Conservation (phyloP, 176 grass and related monocot species). For the Eremochloa ophiuroides region DNA sequence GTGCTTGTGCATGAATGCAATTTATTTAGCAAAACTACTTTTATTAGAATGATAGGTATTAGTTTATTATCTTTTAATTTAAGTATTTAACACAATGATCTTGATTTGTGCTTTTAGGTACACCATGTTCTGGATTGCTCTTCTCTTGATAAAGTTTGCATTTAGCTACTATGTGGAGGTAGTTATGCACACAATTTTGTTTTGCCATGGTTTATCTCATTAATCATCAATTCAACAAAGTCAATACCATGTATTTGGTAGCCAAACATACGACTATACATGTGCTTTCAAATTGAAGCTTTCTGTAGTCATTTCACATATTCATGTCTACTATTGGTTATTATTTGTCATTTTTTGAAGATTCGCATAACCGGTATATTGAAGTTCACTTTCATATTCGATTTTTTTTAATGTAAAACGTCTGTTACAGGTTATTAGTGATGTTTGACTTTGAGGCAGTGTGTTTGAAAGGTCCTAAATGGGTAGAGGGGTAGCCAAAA, state of each 20-base stretch:
- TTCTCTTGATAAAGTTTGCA: slow-evolving; percentile 74
- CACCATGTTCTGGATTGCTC: slow-evolving; percentile 86
- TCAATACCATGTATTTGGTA: background rate
- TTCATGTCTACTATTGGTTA: background rate
- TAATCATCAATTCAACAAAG: background rate
- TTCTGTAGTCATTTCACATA: background rate
- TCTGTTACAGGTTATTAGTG: background rate
- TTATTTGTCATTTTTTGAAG: background rate
- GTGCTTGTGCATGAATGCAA: background rate
- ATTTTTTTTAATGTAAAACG: too few species aligned
- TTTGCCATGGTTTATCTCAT: slow-evolving; percentile 7
- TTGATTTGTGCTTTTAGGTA: slow-evolving; percentile 56
- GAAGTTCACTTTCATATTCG: background rate
- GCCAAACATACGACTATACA: background rate
- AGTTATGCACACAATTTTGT: background rate
- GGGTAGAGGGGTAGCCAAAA: too few species aligned
- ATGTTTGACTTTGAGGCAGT: background rate
- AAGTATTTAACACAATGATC: slow-evolving; percentile 7
- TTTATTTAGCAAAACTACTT: background rate
- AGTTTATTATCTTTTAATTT: background rate
- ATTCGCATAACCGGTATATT: background rate
- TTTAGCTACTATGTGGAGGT: slow-evolving; percentile 98
- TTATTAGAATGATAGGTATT: background rate
- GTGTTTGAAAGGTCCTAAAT: too few species aligned
- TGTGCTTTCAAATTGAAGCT: background rate